phyloP scores from a whole-genome alignment of 2,329 filamentous ascomycete genomes.

The Myriosclerotinia scirpicola region DNA sequence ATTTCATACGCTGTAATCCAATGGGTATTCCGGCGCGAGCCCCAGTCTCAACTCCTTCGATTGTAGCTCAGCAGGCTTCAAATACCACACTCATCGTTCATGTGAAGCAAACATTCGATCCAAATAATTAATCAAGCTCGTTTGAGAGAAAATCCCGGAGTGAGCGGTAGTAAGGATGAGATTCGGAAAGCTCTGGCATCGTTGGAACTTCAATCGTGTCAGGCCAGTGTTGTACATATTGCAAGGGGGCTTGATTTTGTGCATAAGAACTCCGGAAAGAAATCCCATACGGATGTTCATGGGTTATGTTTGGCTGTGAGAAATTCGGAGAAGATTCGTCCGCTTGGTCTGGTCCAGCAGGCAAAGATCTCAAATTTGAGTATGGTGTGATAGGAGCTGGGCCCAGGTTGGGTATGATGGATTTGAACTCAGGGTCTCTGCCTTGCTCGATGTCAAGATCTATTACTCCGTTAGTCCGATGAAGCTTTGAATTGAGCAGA shows the following conservation, averaged over 20 bases:
- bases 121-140: not conserved
- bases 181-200: not conserved
- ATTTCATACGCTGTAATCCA: not conserved
- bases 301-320: not conserved
- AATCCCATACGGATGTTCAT: too few relatives aligned
- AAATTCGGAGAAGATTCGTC: not conserved
- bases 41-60: not conserved
- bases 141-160: not conserved
- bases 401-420: not conserved
- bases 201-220: not conserved
- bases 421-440: not conserved
- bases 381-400: not conserved
- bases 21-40: not conserved
- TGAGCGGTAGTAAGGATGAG: slow-evolving; percentile 5
- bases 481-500: too few relatives aligned
- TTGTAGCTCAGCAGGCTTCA: too few relatives aligned
- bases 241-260: too few relatives aligned
- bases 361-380: not conserved
- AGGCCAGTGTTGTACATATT: not conserved
- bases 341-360: not conserved
- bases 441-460: slow-evolving; percentile 8
- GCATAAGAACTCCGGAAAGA: not conserved
- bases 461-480: not conserved
- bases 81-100: too few relatives aligned
- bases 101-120: not conserved